Evolutionary conservation across 2,329 filamentous ascomycete genomes (phyloP), one percentile per base, ranked within the genome.

Genomic region (Ophiostoma piceae): DNA sequence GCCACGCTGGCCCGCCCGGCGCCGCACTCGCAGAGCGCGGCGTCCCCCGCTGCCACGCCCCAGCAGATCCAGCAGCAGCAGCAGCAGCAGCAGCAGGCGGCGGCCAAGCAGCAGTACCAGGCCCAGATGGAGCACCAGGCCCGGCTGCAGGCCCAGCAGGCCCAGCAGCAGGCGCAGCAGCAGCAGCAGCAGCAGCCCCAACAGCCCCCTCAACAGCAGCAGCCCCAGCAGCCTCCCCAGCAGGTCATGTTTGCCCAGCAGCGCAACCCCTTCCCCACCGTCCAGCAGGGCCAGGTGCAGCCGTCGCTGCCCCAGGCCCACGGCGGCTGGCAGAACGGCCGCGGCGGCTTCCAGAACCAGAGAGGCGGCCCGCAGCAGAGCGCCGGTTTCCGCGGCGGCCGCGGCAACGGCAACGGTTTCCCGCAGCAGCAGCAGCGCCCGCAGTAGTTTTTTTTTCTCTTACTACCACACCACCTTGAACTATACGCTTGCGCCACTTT

Each of bases 1-100:
- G 85, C 85, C 66, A 86, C 82, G 73, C 81, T 85, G 72, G 66
- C 71, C 8, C 60, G 66, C 54, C 71, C 71, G 2, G 64, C 72
- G 14, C 22, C 71, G 35, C 35, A 35, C 5, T 2, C 66, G 71
- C 35, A 62, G 16, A 32, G 57, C 26, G 26, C 26, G 12, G 57
- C 57, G 4, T 11, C 57, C 22, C 57, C 57, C 3, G 57, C 57
- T 62, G 57, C 26, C 43, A 16, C 16, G 12, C 51, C n/a, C 4
- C 51, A 57, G 22, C 51, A 57, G n/a, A 47, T 47, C 19, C 43
- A 47, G 39, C 41, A 29, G 66, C 51, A 57, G n/a, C 51, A 57
- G 51, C 26, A 29, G 2, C 54, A 47, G 39, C 41, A 29, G 66
- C 51, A 57, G n/a, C 51, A 57, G 51, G 5, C n/a, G 19, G 2